A percentile compares a stretch with the other conserved stretches of the same genome.
Evolutionary conservation across 2,329 filamentous ascomycete species (phyloP).

Genomic region (Leptographium radiaticola): DNA sequence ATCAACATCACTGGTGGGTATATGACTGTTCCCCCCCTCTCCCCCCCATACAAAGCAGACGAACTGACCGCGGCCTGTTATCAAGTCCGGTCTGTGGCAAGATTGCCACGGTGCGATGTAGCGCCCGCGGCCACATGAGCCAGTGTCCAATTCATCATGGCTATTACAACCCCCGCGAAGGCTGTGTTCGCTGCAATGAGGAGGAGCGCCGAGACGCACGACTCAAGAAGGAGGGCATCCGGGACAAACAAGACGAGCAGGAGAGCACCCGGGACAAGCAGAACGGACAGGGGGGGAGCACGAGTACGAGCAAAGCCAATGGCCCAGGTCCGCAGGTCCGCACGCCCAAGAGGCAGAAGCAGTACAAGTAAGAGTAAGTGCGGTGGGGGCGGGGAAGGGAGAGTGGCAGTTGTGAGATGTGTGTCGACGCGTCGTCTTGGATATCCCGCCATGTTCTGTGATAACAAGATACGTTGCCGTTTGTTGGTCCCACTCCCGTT

Average conservation of each 20-base stretch:
- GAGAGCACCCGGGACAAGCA: not conserved
- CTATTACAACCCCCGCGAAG: slow-evolving; percentile 12
- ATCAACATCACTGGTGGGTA: not conserved
- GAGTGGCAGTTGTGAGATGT: too few species aligned
- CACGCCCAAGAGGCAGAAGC: too few species aligned
- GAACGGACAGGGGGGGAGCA: not conserved
- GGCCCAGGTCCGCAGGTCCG: not conserved
- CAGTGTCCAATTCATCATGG: slow-evolving; percentile 6
- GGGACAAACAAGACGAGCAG: not conserved
- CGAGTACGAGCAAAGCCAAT: not conserved
- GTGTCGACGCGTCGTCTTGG: too few species aligned
- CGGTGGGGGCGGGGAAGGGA: too few species aligned
- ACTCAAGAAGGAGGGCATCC: not conserved
- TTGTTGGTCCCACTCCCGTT: too few species aligned
- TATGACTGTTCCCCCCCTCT: too few species aligned
- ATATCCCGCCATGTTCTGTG: too few species aligned
- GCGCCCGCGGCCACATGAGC: not conserved
- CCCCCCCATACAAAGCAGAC: not conserved
- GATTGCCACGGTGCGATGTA: not conserved
- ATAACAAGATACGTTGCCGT: too few species aligned
- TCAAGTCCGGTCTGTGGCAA: slow-evolving; percentile 1
- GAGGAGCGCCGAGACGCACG: not conserved
- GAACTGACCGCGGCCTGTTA: too few species aligned
- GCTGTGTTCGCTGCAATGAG: slow-evolving; percentile 1
- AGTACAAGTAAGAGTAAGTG: too few species aligned